Evolutionary conservation across 225 moss, liverwort and hornwort species (phyloP).

Genomic region (Sphagnum contortum): DNA sequence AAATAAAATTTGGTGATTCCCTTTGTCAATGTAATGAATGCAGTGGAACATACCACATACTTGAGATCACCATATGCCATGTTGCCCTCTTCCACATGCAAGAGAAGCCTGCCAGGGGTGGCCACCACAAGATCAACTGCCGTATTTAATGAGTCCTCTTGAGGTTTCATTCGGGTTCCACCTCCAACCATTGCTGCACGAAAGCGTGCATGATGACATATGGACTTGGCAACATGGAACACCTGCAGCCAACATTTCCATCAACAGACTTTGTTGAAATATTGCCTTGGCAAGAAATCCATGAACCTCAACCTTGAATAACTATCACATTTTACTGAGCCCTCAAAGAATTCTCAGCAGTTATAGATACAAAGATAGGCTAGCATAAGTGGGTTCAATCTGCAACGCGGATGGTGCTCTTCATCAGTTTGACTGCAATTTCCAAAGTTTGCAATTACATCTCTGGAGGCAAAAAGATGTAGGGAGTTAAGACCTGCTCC

Average conservation of each 20-base stretch:
- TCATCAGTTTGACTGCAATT: too few species aligned
- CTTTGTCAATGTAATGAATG: not conserved
- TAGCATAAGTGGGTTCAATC: too few species aligned
- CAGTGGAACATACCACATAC: conserved; percentile 90
- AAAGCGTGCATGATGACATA: conserved; percentile 96
- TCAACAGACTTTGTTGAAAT: not conserved
- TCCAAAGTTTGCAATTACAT: too few species aligned
- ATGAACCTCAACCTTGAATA: too few species aligned
- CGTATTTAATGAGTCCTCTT: conserved; percentile 80
- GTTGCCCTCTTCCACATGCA: conserved; percentile 92
- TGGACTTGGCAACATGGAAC: conserved; percentile 87
- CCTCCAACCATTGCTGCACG: conserved; percentile 97
- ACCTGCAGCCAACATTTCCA: conserved; percentile 39
- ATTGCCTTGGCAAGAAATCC: not conserved
- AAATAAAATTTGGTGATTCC: too few species aligned
- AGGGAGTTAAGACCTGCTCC: conserved; percentile 56
- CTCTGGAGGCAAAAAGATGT: not conserved
- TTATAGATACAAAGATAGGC: not conserved
- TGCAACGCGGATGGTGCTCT: too few species aligned
- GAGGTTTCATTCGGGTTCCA: conserved; percentile 81
- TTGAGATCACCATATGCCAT: conserved; percentile 99
- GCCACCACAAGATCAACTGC: conserved; percentile 89
- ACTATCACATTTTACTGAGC: too few species aligned
- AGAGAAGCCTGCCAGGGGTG: conserved; percentile 90
- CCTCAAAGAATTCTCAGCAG: too few species aligned